Evolutionary conservation across 306 rosid species (phyloP).

Genomic region (Canavalia gladiata): DNA sequence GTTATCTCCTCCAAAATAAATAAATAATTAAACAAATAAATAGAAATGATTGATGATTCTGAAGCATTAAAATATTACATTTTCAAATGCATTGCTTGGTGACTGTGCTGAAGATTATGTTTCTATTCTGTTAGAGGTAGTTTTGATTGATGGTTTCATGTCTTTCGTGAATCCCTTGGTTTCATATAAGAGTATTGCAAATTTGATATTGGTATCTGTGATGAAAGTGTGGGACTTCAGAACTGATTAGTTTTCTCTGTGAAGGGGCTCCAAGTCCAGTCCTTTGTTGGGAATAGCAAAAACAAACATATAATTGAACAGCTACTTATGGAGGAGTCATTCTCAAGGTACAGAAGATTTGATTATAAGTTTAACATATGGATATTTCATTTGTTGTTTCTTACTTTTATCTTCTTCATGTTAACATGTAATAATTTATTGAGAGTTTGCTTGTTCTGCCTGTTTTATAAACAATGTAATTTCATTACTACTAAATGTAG

Average conservation of each 20-base stretch:
- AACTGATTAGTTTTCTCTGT: constrained; percentile 38
- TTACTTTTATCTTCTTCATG: constrained; percentile 2
- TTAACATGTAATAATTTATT: constrained; percentile 24
- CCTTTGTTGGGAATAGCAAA: constrained; percentile 53
- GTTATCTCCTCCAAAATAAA: too few relatives aligned
- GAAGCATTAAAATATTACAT: constrained; percentile 5
- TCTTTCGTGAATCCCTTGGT: constrained; percentile 36
- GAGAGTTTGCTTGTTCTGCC: constrained; percentile 32
- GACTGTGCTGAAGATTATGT: constrained; percentile 26
- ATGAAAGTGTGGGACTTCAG: constrained; percentile 58
- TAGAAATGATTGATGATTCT: neutral
- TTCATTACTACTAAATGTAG: constrained; percentile 7
- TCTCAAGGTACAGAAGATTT: constrained; percentile 73
- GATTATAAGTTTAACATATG: constrained; percentile 29
- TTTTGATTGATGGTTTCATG: constrained; percentile 22
- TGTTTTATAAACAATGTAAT: constrained; percentile 33
- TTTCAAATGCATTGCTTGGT: constrained; percentile 10
- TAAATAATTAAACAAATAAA: too few relatives aligned
- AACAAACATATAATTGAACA: constrained; percentile 70
- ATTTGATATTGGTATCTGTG: constrained; percentile 40
- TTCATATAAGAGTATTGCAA: constrained; percentile 22
- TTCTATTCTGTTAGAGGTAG: constrained; percentile 36
- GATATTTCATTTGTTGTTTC: constrained; percentile 32
- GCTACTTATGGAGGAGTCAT: constrained; percentile 80
- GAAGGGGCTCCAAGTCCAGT: constrained; percentile 54